Percentiles rank a stretch among this genome's conserved stretches.
phyloP scores from a whole-genome alignment of 306 rosid species.

The Senna tora region DNA sequence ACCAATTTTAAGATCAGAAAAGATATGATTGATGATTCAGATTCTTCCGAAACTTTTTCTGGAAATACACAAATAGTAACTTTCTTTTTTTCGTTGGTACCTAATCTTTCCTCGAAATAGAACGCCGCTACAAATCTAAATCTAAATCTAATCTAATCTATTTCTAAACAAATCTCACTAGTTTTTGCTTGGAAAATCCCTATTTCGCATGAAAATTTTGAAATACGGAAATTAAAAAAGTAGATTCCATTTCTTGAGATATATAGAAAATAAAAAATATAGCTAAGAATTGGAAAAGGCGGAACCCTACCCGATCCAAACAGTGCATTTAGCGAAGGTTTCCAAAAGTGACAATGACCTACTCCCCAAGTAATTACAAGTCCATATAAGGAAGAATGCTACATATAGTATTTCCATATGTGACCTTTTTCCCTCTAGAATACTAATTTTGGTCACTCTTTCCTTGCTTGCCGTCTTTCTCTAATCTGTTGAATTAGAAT shows the following conservation, averaged over 20 bases:
- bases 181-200: not conserved
- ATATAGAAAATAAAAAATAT: not conserved
- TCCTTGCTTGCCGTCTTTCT: slow-evolving; percentile 45
- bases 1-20: not conserved
- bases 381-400: slow-evolving; percentile 55
- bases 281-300: slow-evolving; percentile 2
- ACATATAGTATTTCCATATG: slow-evolving; percentile 54
- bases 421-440: slow-evolving; percentile 41
- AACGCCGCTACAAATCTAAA: not conserved
- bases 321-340: slow-evolving; percentile 1
- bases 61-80: slow-evolving; percentile 27
- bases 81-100: slow-evolving; percentile 3
- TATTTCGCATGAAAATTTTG: not conserved
- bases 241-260: no score
- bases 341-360: slow-evolving; percentile 47
- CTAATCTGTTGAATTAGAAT: slow-evolving; percentile 6
- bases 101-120: slow-evolving; percentile 7
- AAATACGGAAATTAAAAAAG: not conserved
- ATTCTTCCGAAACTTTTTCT: not conserved
- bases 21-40: not conserved
- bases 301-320: slow-evolving; percentile 7
- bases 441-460: slow-evolving; percentile 55
- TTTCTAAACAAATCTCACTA: not conserved
- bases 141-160: no score
- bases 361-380: slow-evolving; percentile 46